phyloP scores from a whole-genome alignment of 2,329 filamentous ascomycete species.

The Colletotrichum sp. region DNA sequence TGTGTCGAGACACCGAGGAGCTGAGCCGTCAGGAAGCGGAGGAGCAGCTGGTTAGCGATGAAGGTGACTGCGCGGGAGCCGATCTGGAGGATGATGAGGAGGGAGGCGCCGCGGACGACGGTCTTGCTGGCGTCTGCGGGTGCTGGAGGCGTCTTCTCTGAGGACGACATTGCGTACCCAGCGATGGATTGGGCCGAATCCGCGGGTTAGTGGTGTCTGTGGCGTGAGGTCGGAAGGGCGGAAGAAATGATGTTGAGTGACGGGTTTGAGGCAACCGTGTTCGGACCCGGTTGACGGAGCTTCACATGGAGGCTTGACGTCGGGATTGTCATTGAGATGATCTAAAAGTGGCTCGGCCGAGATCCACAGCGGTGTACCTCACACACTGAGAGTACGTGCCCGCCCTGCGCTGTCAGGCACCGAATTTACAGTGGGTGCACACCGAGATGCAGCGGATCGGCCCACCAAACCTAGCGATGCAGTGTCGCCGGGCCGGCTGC shows the following conservation, averaged over 20 bases:
- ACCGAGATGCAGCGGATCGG: background rate
- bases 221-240: background rate
- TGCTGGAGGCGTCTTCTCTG: background rate
- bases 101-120: constrained; percentile 74
- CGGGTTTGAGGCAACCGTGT: constrained; percentile 4
- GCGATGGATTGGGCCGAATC: background rate
- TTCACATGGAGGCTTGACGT: background rate
- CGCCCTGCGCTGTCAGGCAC: background rate
- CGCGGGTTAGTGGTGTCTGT: background rate
- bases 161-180: background rate
- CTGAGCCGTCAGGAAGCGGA: constrained; percentile 85
- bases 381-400: background rate
- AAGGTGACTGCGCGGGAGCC: constrained; percentile 89
- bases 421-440: background rate
- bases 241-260: background rate
- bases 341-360: background rate
- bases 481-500: background rate
- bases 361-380: background rate
- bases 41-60: constrained; percentile 85
- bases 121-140: constrained; percentile 21
- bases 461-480: background rate
- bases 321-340: background rate
- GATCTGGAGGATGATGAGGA: constrained; percentile 88
- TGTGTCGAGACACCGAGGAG: constrained; percentile 87
- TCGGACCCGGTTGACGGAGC: background rate